phyloP scores from a whole-genome alignment of 2,329 filamentous ascomycete genomes.

The Amesomyces nigricolor region DNA sequence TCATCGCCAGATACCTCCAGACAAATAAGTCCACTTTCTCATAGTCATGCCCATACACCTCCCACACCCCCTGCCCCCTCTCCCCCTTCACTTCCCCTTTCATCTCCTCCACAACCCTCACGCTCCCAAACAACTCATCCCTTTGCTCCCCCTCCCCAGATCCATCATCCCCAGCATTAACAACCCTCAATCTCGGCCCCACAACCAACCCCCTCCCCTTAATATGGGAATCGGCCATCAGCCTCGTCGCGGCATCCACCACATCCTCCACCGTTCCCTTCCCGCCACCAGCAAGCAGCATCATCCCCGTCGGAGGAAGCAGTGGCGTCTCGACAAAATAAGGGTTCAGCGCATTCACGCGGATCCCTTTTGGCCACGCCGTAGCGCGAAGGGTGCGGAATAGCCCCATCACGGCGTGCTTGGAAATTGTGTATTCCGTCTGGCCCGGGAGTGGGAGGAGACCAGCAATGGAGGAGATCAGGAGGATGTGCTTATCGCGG shows the following conservation, averaged over 20 bases:
- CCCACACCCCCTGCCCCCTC: constrained; percentile 48
- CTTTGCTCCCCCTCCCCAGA: constrained; percentile 1
- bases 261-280: constrained; percentile 53
- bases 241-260: constrained; percentile 56
- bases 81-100: constrained; percentile 21
- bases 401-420: constrained; percentile 61
- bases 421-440: constrained; percentile 54
- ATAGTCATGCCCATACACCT: constrained; percentile 44
- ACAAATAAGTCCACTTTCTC: constrained; percentile 26
- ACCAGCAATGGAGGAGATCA: constrained; percentile 59
- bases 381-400: constrained; percentile 54
- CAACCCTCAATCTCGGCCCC: constrained; percentile 32
- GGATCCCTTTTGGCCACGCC: constrained; percentile 43
- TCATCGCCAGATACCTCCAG: constrained; percentile 38
- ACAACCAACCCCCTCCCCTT: constrained; percentile 49
- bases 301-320: constrained; percentile 39
- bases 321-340: constrained; percentile 63
- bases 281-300: constrained; percentile 51
- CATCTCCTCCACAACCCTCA: constrained; percentile 11
- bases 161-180: constrained; percentile 36
- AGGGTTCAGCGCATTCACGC: constrained; percentile 61
- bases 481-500: constrained; percentile 54
- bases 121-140: constrained; percentile 34
- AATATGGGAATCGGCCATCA: constrained; percentile 51
- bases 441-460: constrained; percentile 40